Base-by-base conservation (phyloP, 1,284 basidiomycete genomes). In the Apiotrichum gracile region DNA sequence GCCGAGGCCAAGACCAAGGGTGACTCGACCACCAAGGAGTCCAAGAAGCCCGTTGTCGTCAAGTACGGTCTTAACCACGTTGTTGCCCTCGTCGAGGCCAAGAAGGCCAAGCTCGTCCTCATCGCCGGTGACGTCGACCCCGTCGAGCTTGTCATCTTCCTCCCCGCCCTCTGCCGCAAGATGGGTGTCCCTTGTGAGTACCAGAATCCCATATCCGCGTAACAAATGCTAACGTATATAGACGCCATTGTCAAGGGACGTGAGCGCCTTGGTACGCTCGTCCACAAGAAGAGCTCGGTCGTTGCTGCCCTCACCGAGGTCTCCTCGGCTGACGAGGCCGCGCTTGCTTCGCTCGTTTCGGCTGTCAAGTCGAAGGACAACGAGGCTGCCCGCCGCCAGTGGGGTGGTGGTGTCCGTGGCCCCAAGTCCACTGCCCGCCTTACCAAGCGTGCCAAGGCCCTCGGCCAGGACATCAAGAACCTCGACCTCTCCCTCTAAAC, bases 101-200 rank as follows among this genome's bases (percentile, higher is more conserved):
- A 97, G 85, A 97, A 97, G 84, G 93, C 94, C 47, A 83, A 87
- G 54, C 86, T 98, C 61, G 94, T 98, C 65, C 84, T 94, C 78
- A 96, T 98, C 67, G 91, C 91, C 53, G 91, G 97, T 75, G 94
- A 98, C 70, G 94, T 94, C 41, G 93, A 97, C 76, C 46, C 46
- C 35, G 21, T 47, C 17, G 91, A 96, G 69, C 94, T 94, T 41
- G 91, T 94, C 64, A 84, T 98, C 79, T 97, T 92, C 87, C 82
- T 98, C 57, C 94, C 94, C 59, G 92, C 94, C n/a, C 86, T 97
- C 61, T 98, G 94, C 82, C 85, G 92, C 78, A 97, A 97, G 86
- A 96, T 97, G 92, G 93, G 92, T 75, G 85, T 97, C 46, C 72
- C 72, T 91, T 97, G n/a, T n/a, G n/a, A n/a, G n/a, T n/a, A n/a